Conservation (phyloP, 306 rosid species). For the Casuarina glauca region DNA sequence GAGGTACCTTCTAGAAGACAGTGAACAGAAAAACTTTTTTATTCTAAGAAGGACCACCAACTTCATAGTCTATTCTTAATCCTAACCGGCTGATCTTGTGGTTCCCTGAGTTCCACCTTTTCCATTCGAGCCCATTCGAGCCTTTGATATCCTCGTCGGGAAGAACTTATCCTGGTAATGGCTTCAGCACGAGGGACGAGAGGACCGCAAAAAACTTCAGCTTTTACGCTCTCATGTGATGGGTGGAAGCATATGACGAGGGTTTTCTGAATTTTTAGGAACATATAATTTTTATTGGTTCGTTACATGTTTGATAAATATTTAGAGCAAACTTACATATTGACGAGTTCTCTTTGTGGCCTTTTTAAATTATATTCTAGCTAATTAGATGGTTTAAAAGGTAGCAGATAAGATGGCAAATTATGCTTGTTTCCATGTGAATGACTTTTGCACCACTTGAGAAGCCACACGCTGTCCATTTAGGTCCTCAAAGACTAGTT, state of each 20-base stretch:
- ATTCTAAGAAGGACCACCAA: not conserved
- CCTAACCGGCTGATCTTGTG: too few relatives aligned
- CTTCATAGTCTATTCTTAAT: not conserved
- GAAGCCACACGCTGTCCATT: constrained; percentile 19
- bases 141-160: too few relatives aligned
- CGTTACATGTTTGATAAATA: not conserved
- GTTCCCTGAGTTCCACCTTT: too few relatives aligned
- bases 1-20: not conserved
- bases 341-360: not conserved
- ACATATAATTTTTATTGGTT: not conserved
- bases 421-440: constrained; percentile 1
- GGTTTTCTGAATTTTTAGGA: too few relatives aligned
- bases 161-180: too few relatives aligned
- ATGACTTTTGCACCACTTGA: constrained; percentile 12
- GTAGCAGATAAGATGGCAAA: not conserved
- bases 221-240: too few relatives aligned
- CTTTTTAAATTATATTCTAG: not conserved
- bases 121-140: too few relatives aligned
- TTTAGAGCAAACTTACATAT: not conserved
- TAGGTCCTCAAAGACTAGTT: not conserved
- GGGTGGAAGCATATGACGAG: too few relatives aligned
- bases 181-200: too few relatives aligned
- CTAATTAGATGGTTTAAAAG: not conserved
- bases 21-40: not conserved
- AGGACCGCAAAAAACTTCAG: too few relatives aligned